A percentile compares a stretch with the other conserved stretches of the same genome.
These are phyloP conservation scores for Aspergillus latus DNA, from an alignment of 2,329 filamentous ascomycete genomes.

Conservation along the genomic window DNA sequence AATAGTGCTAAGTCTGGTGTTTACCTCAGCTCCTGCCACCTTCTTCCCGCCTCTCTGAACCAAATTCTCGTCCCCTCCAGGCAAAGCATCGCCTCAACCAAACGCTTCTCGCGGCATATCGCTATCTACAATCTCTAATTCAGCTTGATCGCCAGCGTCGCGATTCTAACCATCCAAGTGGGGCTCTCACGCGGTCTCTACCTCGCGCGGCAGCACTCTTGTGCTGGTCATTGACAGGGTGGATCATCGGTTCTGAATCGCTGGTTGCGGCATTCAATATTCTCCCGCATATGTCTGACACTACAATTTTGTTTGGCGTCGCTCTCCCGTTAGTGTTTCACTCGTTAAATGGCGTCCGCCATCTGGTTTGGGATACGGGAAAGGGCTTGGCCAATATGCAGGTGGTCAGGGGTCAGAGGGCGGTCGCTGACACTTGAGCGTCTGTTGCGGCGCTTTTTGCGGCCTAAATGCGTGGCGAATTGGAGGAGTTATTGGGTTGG, in stretches of 20 bases:
- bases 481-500: not conserved
- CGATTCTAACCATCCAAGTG: slow-evolving; percentile 77
- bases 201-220: slow-evolving; percentile 55
- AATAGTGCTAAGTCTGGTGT: not conserved
- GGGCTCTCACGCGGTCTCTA: slow-evolving; percentile 70
- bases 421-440: not conserved
- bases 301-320: slow-evolving; percentile 55
- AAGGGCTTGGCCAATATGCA: not conserved
- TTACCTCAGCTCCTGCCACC: not conserved
- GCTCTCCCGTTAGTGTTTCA: slow-evolving; percentile 66
- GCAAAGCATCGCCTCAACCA: slow-evolving; percentile 73
- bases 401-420: not conserved
- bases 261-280: slow-evolving; percentile 61
- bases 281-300: slow-evolving; percentile 56
- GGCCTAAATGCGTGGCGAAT: not conserved
- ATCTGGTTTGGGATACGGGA: slow-evolving; percentile 46
- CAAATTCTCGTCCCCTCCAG: slow-evolving; percentile 44
- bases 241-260: slow-evolving; percentile 57
- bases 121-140: slow-evolving; percentile 77
- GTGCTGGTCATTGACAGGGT: slow-evolving; percentile 59
- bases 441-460: not conserved
- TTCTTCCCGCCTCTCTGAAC: not conserved
- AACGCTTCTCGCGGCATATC: slow-evolving; percentile 75
- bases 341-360: slow-evolving; percentile 62
- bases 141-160: slow-evolving; percentile 70